Evolutionary conservation across 73 alveolate genomes (phyloP).

Genomic region (Blepharisma japonicum): DNA sequence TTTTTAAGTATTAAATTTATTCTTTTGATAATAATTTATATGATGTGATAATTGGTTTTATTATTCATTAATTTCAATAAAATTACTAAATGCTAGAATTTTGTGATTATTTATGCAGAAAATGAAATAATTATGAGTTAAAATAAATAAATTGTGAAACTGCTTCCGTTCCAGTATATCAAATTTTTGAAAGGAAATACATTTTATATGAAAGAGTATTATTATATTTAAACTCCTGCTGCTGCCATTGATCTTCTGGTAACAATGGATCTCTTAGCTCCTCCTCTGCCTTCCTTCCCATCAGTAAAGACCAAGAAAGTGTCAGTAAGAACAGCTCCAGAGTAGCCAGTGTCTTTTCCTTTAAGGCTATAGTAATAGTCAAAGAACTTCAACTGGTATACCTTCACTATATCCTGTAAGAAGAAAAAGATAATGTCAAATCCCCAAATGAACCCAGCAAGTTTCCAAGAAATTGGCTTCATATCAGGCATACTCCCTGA

Average conservation of each 20-base stretch:
- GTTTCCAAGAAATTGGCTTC: constrained; percentile 3
- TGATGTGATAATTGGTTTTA: too few relatives aligned
- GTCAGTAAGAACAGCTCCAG: constrained; percentile 25
- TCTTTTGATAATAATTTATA: too few relatives aligned
- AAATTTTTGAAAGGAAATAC: too few relatives aligned
- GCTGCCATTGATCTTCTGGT: constrained; percentile 32
- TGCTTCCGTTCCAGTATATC: too few relatives aligned
- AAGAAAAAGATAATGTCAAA: neutral
- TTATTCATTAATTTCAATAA: too few relatives aligned
- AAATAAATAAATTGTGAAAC: too few relatives aligned
- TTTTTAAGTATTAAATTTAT: too few relatives aligned
- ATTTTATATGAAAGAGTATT: too few relatives aligned
- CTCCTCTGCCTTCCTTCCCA: neutral
- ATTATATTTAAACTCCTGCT: neutral
- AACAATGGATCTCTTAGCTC: constrained; percentile 21
- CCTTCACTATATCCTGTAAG: neutral
- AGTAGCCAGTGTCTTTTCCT: constrained; percentile 22
- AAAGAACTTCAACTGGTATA: neutral
- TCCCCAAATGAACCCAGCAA: constrained; percentile 11
- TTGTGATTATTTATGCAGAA: too few relatives aligned
- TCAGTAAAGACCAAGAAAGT: constrained; percentile 12
- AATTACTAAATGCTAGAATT: too few relatives aligned
- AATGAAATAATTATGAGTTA: too few relatives aligned
- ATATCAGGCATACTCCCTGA: constrained; percentile 18
- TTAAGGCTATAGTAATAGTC: neutral